A percentile compares a stretch with the other conserved stretches of the same genome.
phyloP scores from a whole-genome alignment of 1,284 basidiomycete species.

The Irpex sp. region DNA sequence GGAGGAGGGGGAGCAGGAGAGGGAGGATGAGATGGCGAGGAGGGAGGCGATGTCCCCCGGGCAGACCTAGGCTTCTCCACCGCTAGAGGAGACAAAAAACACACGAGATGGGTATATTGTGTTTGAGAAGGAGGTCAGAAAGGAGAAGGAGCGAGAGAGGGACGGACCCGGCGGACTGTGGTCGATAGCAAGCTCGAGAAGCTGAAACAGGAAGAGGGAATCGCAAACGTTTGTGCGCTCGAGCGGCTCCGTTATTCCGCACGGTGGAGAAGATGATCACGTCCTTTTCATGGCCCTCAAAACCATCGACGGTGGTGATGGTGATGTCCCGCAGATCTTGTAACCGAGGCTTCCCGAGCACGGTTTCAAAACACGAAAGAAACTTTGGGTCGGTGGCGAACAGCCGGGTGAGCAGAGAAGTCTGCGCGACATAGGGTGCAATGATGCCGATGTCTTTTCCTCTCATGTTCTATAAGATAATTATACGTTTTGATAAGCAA shows the following conservation, averaged over 20 bases:
- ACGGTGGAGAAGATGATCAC: conserved; percentile 90
- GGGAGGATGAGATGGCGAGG: too few species aligned
- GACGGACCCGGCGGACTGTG: conserved; percentile 56
- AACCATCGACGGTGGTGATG: conserved; percentile 88
- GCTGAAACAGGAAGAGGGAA: conserved; percentile 69
- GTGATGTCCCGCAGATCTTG: conserved; percentile 63
- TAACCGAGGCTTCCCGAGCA: conserved; percentile 42
- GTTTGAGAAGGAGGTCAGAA: conserved; percentile 83
- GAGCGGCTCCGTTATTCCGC: conserved; percentile 77
- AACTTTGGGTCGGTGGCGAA: conserved; percentile 50
- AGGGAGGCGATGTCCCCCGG: too few species aligned
- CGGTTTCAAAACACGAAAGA: conserved; percentile 44
- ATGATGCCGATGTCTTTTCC: conserved; percentile 83
- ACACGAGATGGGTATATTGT: conserved; percentile 91
- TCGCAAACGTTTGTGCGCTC: too few species aligned
- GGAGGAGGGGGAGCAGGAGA: too few species aligned
- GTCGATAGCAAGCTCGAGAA: conserved; percentile 66
- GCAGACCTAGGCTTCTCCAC: too few species aligned
- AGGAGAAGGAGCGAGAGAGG: conserved; percentile 62
- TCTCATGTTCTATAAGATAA: conserved; percentile 42
- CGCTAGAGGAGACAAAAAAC: conserved; percentile 86
- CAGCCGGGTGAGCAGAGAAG: conserved; percentile 60
- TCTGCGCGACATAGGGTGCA: conserved; percentile 82
- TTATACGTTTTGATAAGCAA: too few species aligned
- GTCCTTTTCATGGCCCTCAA: conserved; percentile 90